A percentile compares a stretch with the other conserved stretches of the same genome.
Evolutionary conservation across 208 protist species (phyloP).

Genomic region (Acanthamoeba healyi): DNA sequence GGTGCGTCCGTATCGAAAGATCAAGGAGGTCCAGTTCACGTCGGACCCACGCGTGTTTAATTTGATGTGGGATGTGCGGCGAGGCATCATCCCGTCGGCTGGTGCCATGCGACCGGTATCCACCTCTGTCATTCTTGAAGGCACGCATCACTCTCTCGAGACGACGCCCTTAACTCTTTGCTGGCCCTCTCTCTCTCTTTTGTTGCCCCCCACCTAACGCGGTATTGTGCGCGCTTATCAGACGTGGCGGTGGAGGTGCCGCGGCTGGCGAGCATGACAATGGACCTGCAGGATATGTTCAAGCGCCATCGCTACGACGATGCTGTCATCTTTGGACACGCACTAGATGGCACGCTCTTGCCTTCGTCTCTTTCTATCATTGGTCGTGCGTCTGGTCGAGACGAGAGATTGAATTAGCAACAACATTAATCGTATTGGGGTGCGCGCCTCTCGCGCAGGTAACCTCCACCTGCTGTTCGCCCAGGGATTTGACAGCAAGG

Average conservation of each 20-base stretch:
- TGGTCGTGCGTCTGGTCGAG: no score
- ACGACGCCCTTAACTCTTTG: no score
- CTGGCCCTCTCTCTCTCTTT: background rate
- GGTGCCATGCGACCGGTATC: constrained; percentile 74
- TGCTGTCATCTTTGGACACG: constrained; percentile 85
- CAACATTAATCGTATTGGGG: no score
- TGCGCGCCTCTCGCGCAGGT: no score
- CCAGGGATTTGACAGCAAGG: constrained; percentile 78
- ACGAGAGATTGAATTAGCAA: no score
- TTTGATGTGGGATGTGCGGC: constrained; percentile 82
- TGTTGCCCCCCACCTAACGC: background rate
- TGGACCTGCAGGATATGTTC: constrained; percentile 72
- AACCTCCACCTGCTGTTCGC: constrained; percentile 86
- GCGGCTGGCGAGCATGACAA: constrained; percentile 80
- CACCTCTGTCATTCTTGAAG: constrained; percentile 82
- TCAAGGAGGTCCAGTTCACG: constrained; percentile 49
- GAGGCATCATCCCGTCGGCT: constrained; percentile 81
- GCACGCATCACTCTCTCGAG: background rate
- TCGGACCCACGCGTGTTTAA: constrained; percentile 71
- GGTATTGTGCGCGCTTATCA: no score
- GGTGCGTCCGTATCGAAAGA: background rate
- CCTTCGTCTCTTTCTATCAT: no score
- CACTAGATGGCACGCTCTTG: constrained; percentile 83
- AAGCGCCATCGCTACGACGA: constrained; percentile 80
- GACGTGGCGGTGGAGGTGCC: constrained; percentile 77